Evolutionary conservation across 306 rosid species (phyloP).

Genomic region (Citrullus colocynthis): DNA sequence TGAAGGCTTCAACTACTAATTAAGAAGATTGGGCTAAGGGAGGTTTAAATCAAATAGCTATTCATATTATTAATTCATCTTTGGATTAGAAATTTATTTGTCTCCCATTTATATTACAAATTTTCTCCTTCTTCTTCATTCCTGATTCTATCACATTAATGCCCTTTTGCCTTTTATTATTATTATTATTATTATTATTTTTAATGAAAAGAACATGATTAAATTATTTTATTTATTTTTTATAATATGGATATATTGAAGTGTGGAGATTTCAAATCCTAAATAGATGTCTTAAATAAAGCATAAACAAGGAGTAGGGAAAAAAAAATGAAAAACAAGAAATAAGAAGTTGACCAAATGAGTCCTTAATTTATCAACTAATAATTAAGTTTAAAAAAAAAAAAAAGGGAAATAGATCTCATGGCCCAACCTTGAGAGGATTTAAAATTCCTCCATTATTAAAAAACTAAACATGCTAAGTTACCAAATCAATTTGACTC

Average conservation of each 20-base stretch:
- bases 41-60: not conserved
- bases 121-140: not conserved
- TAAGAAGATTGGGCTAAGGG: not conserved
- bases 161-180: not conserved
- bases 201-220: not conserved
- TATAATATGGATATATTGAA: not conserved
- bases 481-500: conserved; percentile 5
- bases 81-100: not conserved
- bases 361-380: not conserved
- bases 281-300: not conserved
- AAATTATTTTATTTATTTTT: not conserved
- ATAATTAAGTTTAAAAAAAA: not conserved
- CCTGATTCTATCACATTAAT: not conserved
- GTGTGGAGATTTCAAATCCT: not conserved
- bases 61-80: not conserved
- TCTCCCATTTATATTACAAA: not conserved
- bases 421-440: not conserved
- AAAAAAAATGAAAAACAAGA: not conserved
- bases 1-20: not conserved
- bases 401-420: not conserved
- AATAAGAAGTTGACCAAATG: not conserved
- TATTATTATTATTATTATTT: no score
- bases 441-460: not conserved
- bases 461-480: not conserved
- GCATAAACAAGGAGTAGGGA: not conserved